These are phyloP conservation scores for Fonsecaea multimorphosa DNA, from an alignment of 2,329 filamentous ascomycete species.

Conservation along the genomic window DNA sequence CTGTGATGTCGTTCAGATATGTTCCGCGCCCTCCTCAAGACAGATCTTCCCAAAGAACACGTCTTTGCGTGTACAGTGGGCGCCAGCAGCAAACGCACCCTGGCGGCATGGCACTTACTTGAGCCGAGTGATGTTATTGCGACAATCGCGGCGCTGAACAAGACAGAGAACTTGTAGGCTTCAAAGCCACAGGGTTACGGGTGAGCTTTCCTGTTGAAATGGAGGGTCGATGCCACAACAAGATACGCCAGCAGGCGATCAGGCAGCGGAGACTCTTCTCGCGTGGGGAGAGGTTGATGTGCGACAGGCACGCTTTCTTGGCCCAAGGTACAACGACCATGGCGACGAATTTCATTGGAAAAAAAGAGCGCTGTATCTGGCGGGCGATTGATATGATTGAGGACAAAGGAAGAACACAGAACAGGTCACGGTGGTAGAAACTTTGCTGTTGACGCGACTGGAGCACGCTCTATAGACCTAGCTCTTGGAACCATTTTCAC, in stretches of 20 bases:
- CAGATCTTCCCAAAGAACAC: conserved; percentile 65
- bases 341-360: background rate
- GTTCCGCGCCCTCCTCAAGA: conserved; percentile 77
- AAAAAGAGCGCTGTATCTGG: background rate
- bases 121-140: conserved; percentile 89
- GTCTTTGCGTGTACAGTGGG: conserved; percentile 93
- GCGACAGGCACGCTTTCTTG: background rate
- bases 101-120: conserved; percentile 86
- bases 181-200: background rate
- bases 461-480: background rate
- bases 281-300: background rate
- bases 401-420: conserved; percentile 1
- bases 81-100: conserved; percentile 86
- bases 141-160: conserved; percentile 47
- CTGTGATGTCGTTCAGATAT: conserved; percentile 59
- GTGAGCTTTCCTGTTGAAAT: background rate
- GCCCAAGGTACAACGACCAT: background rate
- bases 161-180: conserved; percentile 31
- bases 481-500: background rate
- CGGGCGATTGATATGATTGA: background rate
- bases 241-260: background rate
- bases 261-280: background rate
- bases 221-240: background rate
- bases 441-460: conserved; percentile 1
- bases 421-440: background rate